These are phyloP conservation scores for Schwanniomyces pseudopolymorphus DNA, from an alignment of 805 yeast genomes.

Conservation along the genomic window DNA sequence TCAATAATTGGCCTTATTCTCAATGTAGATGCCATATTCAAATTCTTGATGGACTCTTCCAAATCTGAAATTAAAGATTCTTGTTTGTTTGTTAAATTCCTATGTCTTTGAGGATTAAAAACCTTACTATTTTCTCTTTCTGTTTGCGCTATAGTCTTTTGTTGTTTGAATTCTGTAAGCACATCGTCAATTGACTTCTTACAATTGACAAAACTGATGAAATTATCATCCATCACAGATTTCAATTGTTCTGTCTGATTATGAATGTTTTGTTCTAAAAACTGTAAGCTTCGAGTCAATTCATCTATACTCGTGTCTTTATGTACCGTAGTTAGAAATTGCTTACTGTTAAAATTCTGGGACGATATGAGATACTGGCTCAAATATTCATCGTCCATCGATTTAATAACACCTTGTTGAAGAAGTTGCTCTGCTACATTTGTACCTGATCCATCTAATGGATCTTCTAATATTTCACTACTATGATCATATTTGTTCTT, in stretches of 20 bases:
- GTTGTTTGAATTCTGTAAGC: conserved; percentile 30
- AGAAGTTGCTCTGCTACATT: conserved; percentile 27
- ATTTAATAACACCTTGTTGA: conserved; percentile 19
- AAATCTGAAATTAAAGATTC: conserved; percentile 32
- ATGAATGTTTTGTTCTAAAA: conserved; percentile 33
- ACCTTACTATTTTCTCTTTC: conserved; percentile 34
- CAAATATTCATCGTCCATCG: conserved; percentile 29
- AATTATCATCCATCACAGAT: conserved; percentile 36
- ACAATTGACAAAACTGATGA: conserved; percentile 33
- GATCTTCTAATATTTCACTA: conserved; percentile 31
- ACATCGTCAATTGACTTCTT: conserved; percentile 40
- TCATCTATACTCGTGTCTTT: conserved; percentile 37
- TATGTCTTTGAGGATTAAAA: conserved; percentile 33
- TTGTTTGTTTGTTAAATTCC: conserved; percentile 11
- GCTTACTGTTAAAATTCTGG: conserved; percentile 33
- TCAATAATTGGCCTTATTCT: conserved; percentile 44
- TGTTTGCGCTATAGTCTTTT: conserved; percentile 34
- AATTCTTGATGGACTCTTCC: conserved; percentile 39
- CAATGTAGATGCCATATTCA: conserved; percentile 35
- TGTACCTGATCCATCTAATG: conserved; percentile 29
- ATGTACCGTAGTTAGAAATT: conserved; percentile 37
- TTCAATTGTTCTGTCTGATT: conserved; percentile 37
- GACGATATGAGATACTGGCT: conserved; percentile 35
- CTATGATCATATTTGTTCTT: conserved; percentile 7
- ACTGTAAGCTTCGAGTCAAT: conserved; percentile 25